Evolutionary conservation across 2,329 filamentous ascomycete genomes (phyloP), one percentile per base, ranked within the genome.

Genomic region (Didymella keratinophila): DNA sequence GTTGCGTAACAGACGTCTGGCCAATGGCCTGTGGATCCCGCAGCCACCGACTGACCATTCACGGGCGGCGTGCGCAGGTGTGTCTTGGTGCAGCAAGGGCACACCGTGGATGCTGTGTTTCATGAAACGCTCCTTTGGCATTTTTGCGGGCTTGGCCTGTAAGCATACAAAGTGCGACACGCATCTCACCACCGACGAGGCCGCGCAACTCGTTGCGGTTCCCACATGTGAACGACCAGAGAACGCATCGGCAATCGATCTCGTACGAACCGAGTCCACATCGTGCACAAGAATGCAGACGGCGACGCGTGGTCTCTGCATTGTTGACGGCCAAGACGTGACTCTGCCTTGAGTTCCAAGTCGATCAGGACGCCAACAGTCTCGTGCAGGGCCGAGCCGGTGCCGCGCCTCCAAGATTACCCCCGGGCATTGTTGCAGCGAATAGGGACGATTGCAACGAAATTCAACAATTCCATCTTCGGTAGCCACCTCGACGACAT

Each of bases 351-450:
- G 36, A 62, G 47, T 61, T 63, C 60, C 60, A 64, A 55, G 41
- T 34, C 41, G 47, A 46, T 46, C 55, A 58, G 57, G 57, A 59
- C 60, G 51, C 48, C 50, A 54, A 44, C 60, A 52, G 63, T 54
- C 61, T 59, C 47, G 61, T 63, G 64, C 68, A 56, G 68, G 65
- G 63, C 67, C 68, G 68, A 69, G 65, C 65, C 67, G 68, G 60
- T 53, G 59, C 54, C 56, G 54, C 61, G 58, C 58, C 27, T 39
- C 42, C 60, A 37, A 49, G 42, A 50, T 54, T 60, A 49, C 56
- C 61, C 61, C 59, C 66, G 61, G 23, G 49, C 51, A 45, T 14
- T 21, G 16, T 32, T 30, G 25, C 37, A 52, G 49, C 65, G 54
- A 68, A 68, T 67, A 30, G 56, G 50, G 46, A 28, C 46, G 20